Conservation (phyloP, 169 alveolate genomes). For the Eimeria sp. region DNA sequence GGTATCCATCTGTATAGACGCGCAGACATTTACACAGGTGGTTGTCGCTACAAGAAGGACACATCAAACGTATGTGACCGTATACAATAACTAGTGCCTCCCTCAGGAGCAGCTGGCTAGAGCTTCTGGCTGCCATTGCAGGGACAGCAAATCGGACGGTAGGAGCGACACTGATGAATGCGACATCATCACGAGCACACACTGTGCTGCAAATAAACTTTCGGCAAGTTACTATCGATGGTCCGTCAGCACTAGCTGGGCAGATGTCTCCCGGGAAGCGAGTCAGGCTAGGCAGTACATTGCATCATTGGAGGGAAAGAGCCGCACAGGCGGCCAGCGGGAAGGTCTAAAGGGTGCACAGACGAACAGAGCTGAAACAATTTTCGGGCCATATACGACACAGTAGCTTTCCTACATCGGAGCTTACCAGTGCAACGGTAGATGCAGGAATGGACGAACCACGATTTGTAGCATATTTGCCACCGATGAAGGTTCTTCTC, state of each 20-base stretch:
- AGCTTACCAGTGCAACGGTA: neutral
- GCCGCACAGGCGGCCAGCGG: neutral
- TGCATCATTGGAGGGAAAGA: neutral
- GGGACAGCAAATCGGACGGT: constrained; percentile 92
- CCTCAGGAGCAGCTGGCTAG: neutral
- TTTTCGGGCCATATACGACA: neutral
- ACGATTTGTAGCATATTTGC: neutral
- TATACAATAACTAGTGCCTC: neutral
- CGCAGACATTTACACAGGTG: no score
- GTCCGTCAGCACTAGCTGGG: neutral
- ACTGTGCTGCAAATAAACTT: constrained; percentile 95
- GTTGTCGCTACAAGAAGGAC: no score
- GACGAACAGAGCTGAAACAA: neutral
- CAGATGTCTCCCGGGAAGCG: neutral
- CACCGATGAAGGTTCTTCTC: neutral
- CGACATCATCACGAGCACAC: constrained; percentile 95
- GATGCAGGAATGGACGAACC: neutral
- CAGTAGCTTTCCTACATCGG: neutral
- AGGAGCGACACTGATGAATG: constrained; percentile 96
- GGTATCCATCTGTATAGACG: neutral
- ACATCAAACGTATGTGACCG: neutral
- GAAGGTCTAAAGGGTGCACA: neutral
- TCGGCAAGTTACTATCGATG: constrained; percentile 84
- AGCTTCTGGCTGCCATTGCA: neutral
- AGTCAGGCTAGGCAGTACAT: neutral